phyloP scores from a whole-genome alignment of 768 basidiomycete species.

The Auriscalpium orientale region DNA sequence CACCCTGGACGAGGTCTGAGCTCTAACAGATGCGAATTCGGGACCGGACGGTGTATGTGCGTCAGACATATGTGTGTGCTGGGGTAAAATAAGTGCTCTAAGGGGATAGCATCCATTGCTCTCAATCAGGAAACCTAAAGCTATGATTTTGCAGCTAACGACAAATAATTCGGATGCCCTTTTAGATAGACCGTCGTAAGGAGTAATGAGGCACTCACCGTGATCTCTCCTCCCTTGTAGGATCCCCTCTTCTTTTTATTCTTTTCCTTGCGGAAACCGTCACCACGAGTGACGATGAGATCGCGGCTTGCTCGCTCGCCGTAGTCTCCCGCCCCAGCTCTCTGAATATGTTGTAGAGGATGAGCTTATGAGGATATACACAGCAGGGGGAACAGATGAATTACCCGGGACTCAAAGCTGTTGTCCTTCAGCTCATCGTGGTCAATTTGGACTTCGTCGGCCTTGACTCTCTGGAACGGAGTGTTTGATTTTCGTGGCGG shows the following conservation, averaged over 20 bases:
- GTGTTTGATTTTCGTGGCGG: constrained; percentile 37
- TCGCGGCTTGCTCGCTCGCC: constrained; percentile 81
- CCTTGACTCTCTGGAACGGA: constrained; percentile 78
- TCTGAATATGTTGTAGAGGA: constrained; percentile 37
- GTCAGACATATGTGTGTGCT: no score
- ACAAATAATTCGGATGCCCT: not conserved
- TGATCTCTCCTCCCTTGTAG: constrained; percentile 92
- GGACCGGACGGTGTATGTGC: no score
- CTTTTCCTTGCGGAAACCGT: constrained; percentile 97
- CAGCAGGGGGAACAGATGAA: constrained; percentile 12
- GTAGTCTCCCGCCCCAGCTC: constrained; percentile 70
- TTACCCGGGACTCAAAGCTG: constrained; percentile 72
- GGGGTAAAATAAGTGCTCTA: no score
- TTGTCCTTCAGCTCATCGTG: constrained; percentile 58
- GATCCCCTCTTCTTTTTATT: constrained; percentile 98
- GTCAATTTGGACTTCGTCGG: constrained; percentile 43
- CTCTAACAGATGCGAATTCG: not conserved
- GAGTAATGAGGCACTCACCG: constrained; percentile 35
- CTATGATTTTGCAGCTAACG: constrained; percentile 73
- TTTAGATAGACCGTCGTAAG: not conserved
- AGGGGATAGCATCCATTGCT: no score
- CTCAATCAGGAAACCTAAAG: constrained; percentile 67
- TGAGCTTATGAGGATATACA: not conserved
- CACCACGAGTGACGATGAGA: constrained; percentile 87
- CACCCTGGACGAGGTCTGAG: constrained; percentile 12